These are phyloP conservation scores for Spirogloea muscicola DNA, from an alignment of 139 green algal species.

Conservation along the genomic window DNA sequence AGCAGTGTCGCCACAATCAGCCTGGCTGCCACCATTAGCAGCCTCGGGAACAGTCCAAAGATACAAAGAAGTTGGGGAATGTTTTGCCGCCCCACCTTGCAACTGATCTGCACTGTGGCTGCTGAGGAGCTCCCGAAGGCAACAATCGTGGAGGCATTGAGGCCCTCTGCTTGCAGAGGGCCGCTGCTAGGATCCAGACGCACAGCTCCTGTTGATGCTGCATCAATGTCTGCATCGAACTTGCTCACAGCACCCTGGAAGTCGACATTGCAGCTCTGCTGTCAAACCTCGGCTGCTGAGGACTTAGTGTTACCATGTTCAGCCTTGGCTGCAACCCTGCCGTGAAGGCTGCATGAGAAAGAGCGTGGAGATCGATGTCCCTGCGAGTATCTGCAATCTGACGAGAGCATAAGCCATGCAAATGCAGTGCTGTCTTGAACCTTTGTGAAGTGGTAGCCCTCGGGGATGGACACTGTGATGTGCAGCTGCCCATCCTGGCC, in stretches of 20 bases:
- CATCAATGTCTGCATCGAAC: constrained; percentile 19
- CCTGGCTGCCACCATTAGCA: neutral
- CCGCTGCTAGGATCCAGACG: neutral
- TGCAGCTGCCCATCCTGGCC: constrained; percentile 38
- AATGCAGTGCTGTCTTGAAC: constrained; percentile 15
- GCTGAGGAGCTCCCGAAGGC: constrained; percentile 8
- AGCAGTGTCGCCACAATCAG: neutral
- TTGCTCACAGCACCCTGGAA: constrained; percentile 14
- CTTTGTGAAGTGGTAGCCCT: constrained; percentile 61
- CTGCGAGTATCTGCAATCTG: neutral
- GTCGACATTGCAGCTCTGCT: neutral
- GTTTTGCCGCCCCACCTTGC: no score
- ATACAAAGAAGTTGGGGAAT: no score
- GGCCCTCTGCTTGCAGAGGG: neutral
- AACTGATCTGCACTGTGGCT: neutral
- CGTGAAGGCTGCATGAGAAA: neutral
- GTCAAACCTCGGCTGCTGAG: neutral
- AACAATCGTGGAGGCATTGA: neutral
- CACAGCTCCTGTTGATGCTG: neutral
- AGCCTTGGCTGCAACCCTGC: neutral
- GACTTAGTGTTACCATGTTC: neutral
- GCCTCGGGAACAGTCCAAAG: no score
- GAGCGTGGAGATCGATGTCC: neutral
- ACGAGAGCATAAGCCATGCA: neutral
- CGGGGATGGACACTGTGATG: constrained; percentile 53